These are phyloP conservation scores for Vanrija sp. DNA, from an alignment of 1,284 basidiomycete genomes.

Conservation along the genomic window DNA sequence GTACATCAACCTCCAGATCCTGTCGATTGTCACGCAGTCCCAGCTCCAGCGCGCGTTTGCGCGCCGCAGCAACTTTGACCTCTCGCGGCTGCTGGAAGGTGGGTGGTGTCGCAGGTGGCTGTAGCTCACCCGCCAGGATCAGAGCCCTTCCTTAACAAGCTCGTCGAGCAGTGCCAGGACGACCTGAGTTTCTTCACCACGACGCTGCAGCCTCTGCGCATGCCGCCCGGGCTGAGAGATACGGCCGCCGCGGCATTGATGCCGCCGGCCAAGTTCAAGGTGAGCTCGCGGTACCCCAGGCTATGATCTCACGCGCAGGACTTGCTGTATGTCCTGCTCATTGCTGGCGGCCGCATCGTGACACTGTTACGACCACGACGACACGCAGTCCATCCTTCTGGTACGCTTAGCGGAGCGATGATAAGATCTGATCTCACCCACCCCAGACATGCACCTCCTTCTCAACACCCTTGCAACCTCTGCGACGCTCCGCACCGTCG, in stretches of 20 bases:
- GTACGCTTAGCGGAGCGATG: no score
- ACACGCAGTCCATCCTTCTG: slow-evolving; percentile 91
- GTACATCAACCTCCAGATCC: slow-evolving; percentile 86
- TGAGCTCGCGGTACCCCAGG: slow-evolving; percentile 41
- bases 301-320: slow-evolving; percentile 56
- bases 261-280: slow-evolving; percentile 74
- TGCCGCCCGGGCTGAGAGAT: slow-evolving; percentile 66
- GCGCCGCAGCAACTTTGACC: slow-evolving; percentile 83
- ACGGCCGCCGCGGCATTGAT: slow-evolving; percentile 70
- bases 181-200: slow-evolving; percentile 77
- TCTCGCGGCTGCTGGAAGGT: slow-evolving; percentile 79
- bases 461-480: slow-evolving; percentile 67
- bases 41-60: slow-evolving; percentile 84
- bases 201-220: slow-evolving; percentile 71
- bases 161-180: slow-evolving; percentile 66
- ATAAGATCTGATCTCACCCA: no score
- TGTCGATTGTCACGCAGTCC: slow-evolving; percentile 79
- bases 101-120: slow-evolving; percentile 16
- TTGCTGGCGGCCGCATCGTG: slow-evolving; percentile 73
- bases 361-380: slow-evolving; percentile 84
- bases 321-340: slow-evolving; percentile 81
- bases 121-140: slow-evolving; percentile 57
- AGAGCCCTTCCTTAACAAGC: slow-evolving; percentile 69
- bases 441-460: slow-evolving; percentile 75
- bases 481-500: slow-evolving; percentile 66